Evolutionary conservation across 2,329 filamentous ascomycete species (phyloP).

Genomic region (Sordariomycetes sp.): DNA sequence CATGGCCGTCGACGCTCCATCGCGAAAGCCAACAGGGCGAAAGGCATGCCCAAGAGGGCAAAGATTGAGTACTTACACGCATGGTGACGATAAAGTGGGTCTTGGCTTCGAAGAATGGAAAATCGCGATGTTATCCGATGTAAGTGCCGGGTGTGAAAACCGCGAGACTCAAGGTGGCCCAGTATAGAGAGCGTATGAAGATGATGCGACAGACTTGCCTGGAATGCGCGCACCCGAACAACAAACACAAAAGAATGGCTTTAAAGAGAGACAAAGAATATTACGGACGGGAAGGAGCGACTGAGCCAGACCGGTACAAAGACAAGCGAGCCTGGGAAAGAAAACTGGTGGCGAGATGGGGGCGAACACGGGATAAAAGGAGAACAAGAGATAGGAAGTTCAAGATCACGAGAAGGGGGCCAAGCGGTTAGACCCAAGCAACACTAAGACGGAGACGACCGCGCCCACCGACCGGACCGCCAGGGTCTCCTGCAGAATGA

Average conservation of each 20-base stretch:
- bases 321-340: background rate
- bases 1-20: background rate
- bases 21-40: background rate
- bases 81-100: background rate
- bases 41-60: background rate
- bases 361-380: background rate
- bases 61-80: background rate
- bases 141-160: background rate
- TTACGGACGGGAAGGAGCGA: background rate
- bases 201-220: background rate
- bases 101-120: background rate
- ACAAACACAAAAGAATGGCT: background rate
- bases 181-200: background rate
- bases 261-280: background rate
- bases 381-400: background rate
- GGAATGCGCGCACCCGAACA: background rate
- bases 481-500: no score
- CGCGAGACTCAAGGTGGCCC: background rate
- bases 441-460: no score
- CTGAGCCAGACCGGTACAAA: background rate
- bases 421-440: no score
- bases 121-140: background rate
- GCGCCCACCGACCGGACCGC: no score
- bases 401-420: background rate
- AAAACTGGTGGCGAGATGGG: background rate